phyloP scores from a whole-genome alignment of 768 basidiomycete species.

The Lentinula boryana region DNA sequence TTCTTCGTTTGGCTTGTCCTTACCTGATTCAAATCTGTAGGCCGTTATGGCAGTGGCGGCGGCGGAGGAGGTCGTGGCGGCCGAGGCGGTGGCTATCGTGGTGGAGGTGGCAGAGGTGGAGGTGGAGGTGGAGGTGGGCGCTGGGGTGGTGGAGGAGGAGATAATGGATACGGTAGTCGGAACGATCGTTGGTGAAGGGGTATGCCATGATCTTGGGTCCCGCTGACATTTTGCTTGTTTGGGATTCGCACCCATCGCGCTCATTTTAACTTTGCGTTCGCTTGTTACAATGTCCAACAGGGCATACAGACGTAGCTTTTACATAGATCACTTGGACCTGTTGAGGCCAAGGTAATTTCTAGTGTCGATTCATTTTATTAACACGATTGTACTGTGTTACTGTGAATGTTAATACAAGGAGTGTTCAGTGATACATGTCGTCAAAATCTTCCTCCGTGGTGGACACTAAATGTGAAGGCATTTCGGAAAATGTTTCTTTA shows the following conservation, averaged over 20 bases:
- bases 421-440: neutral
- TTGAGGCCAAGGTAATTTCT: neutral
- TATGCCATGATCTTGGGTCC: neutral
- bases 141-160: constrained; percentile 1
- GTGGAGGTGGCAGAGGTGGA: neutral
- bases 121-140: neutral
- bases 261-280: neutral
- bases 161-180: constrained; percentile 4
- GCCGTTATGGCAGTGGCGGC: neutral
- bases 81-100: constrained; percentile 1
- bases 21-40: neutral
- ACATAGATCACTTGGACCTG: neutral
- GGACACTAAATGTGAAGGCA: neutral
- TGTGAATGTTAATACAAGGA: neutral
- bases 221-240: neutral
- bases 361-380: neutral
- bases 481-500: neutral
- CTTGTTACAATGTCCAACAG: neutral
- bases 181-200: constrained; percentile 6
- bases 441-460: neutral
- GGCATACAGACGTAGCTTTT: neutral
- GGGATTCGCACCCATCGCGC: neutral
- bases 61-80: constrained; percentile 1
- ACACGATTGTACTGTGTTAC: neutral
- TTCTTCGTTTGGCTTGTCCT: neutral